Evolutionary conservation across 352 stramenopile species (phyloP), one percentile per base, ranked within the genome.

Genomic region (Phytophthora vignae): DNA sequence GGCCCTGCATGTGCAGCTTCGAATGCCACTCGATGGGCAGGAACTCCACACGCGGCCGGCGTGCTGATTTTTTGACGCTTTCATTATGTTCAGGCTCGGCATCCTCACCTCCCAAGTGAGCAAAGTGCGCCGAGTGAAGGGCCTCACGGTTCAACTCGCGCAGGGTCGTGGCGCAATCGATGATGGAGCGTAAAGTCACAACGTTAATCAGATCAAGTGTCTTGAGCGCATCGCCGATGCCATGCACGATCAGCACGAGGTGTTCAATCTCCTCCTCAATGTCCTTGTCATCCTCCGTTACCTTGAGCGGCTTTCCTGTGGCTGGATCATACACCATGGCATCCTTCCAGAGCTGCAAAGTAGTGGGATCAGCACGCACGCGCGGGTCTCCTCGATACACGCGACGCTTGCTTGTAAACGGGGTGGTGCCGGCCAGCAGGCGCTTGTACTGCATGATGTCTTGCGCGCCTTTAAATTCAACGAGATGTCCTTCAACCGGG

Each of bases 221-320:
- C 77, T 93, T 95, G 15, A 96, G 71, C 17, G 91, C 88, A 49
- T 97, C 91, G n/a, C 91, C 91, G 36, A 97, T 97, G 21, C 91
- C 91, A 60, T 97, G 91, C 3, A 97, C 88, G 31, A 97, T 93
- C 15, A 97, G 81, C 42, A 97, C 83, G 8, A 97, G 76, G 52
- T 97, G 90, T 49, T 95, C 85, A n/a, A 96, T 75, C 29, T 94
- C 81, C 12, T 84, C 76, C 58, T 93, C 82, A 50, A 95, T 90
- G 49, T 95, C 88, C 0, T 73, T 68, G 44, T 94, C 88, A 36
- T 95, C 88, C 17, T 90, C 79, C 19, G 69, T 78, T 1, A 64
- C 49, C 42, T 73, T 73, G 12, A 73, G 42, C 54, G 74, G 42
- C 59, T 78, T 70, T 3, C 76, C 64, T 17, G 71, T 77, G 59